These are phyloP conservation scores for Plasmodium adleri DNA, from an alignment of 169 alveolate species.

Conservation along the genomic window DNA sequence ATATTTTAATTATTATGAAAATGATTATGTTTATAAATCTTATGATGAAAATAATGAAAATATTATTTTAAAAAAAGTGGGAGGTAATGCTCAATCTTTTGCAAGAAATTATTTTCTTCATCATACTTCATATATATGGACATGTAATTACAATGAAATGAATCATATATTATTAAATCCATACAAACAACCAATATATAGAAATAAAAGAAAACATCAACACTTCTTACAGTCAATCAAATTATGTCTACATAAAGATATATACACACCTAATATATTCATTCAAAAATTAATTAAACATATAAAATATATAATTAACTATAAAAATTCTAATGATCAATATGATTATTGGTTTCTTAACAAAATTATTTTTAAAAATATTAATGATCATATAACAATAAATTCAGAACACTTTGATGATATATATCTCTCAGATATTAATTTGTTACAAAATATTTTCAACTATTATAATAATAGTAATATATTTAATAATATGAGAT, in stretches of 20 bases:
- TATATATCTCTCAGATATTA: slow-evolving; percentile 2
- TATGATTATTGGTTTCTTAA: slow-evolving; percentile 31
- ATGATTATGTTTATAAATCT: slow-evolving; percentile 12
- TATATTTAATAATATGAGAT: slow-evolving; percentile 20
- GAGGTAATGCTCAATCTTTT: slow-evolving; percentile 87
- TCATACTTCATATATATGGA: slow-evolving; percentile 85
- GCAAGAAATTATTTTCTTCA: slow-evolving; percentile 81
- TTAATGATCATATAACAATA: neutral
- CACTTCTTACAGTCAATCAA: slow-evolving; percentile 66
- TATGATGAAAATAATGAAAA: slow-evolving; percentile 7
- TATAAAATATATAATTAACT: slow-evolving; percentile 16
- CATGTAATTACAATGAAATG: slow-evolving; percentile 76
- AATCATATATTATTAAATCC: slow-evolving; percentile 79
- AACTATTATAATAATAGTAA: slow-evolving; percentile 20
- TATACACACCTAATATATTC: slow-evolving; percentile 12
- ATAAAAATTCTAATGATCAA: slow-evolving; percentile 11
- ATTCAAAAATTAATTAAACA: slow-evolving; percentile 14
- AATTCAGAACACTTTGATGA: slow-evolving; percentile 16
- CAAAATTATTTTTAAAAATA: slow-evolving; percentile 14
- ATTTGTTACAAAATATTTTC: slow-evolving; percentile 14
- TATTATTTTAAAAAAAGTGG: slow-evolving; percentile 77
- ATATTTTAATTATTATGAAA: slow-evolving; percentile 15
- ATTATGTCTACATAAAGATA: slow-evolving; percentile 27
- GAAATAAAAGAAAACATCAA: slow-evolving; percentile 79
- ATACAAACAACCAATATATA: slow-evolving; percentile 78